These are phyloP conservation scores for Lagenidium sp. DNA, from an alignment of 352 stramenopile species.

Conservation along the genomic window DNA sequence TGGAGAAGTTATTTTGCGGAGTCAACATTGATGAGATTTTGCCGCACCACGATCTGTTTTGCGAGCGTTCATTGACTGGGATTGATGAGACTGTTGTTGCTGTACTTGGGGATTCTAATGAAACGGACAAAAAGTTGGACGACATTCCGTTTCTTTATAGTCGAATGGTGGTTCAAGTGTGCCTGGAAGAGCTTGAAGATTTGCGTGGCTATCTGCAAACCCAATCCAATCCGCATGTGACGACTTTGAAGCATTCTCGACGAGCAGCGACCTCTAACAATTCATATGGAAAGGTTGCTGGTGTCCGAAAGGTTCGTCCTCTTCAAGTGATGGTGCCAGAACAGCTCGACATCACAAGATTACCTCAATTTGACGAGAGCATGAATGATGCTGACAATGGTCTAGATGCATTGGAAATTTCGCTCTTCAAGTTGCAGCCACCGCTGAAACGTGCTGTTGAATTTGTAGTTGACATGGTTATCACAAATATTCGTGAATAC, in stretches of 20 bases:
- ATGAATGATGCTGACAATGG: conserved; percentile 13
- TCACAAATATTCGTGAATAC: conserved; percentile 52
- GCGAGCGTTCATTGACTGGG: conserved; percentile 1
- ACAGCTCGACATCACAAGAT: conserved; percentile 5
- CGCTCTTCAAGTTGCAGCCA: conserved; percentile 56
- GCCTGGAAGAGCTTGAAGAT: conserved; percentile 44
- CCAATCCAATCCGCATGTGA: conserved; percentile 19
- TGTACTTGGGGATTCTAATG: conserved; percentile 4
- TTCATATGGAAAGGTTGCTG: conserved; percentile 9
- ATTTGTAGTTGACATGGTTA: conserved; percentile 51
- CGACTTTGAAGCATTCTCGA: conserved; percentile 11
- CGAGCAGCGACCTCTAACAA: conserved; percentile 1
- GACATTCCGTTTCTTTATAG: conserved; percentile 52
- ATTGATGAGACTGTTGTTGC: conserved; percentile 2
- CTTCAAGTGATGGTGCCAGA: conserved; percentile 35
- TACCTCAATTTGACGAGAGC: conserved; percentile 1
- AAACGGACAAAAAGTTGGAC: conserved; percentile 13
- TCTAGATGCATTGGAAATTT: conserved; percentile 30
- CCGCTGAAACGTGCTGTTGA: conserved; percentile 44
- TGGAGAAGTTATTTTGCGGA: conserved; percentile 44
- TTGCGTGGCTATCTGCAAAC: conserved; percentile 50
- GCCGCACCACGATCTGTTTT: not conserved
- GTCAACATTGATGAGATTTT: conserved; percentile 21
- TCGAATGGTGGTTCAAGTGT: conserved; percentile 57
- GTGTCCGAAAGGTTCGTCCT: conserved; percentile 54